Evolutionary conservation across 257 asterid species (phyloP).

Genomic region (Forsythia suspensa): DNA sequence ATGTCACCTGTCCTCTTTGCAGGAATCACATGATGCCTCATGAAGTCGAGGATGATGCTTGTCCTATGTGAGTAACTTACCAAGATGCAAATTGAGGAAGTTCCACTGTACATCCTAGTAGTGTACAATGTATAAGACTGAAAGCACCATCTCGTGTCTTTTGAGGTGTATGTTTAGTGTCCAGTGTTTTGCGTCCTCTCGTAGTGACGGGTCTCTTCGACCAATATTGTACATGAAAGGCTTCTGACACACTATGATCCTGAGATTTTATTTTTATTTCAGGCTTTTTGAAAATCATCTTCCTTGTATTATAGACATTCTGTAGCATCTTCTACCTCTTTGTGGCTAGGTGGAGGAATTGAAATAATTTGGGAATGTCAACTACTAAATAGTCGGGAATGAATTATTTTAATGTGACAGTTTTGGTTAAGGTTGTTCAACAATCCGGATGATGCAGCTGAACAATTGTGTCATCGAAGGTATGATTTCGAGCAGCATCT

Average conservation of each 20-base stretch:
- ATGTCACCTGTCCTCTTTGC: constrained; percentile 88
- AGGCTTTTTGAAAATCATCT: not conserved
- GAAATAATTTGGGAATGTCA: not conserved
- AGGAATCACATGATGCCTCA: constrained; percentile 72
- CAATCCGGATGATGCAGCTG: not conserved
- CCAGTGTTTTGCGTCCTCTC: constrained; percentile 66
- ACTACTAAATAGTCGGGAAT: not conserved
- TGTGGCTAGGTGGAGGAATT: not conserved
- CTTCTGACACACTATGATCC: constrained; percentile 21
- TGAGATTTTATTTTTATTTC: constrained; percentile 19
- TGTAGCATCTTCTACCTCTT: not conserved
- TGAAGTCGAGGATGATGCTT: constrained; percentile 59
- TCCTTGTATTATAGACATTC: not conserved
- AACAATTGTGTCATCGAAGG: not conserved
- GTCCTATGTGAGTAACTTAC: constrained; percentile 68
- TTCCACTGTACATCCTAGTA: constrained; percentile 43
- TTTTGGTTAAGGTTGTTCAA: not conserved
- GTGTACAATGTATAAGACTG: constrained; percentile 31
- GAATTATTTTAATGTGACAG: not conserved
- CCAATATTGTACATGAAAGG: constrained; percentile 37
- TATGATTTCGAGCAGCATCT: not conserved
- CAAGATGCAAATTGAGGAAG: constrained; percentile 13
- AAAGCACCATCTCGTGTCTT: constrained; percentile 4
- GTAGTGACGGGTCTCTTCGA: constrained; percentile 73
- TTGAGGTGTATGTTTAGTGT: constrained; percentile 27